Base-by-base conservation (phyloP, 2,329 filamentous ascomycete genomes). In the Exophiala sp. region DNA sequence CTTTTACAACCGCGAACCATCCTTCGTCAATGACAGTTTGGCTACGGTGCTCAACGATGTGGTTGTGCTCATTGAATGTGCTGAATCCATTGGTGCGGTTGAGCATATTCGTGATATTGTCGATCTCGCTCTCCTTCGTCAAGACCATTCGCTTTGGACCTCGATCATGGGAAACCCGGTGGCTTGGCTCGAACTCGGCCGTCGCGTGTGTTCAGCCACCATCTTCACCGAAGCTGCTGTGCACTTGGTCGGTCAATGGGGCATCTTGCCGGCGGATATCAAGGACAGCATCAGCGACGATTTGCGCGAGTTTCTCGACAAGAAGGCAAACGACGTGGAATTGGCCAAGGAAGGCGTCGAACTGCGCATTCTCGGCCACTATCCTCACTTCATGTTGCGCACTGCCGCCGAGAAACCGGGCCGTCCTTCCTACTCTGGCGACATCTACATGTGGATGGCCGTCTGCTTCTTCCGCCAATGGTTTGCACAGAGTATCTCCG, bases 381-480 rank as follows among this genome's bases (percentile, higher is more conserved):
- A 63, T 37, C 64, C 64, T 21, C 14, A 37, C 71, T 56, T 75
- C 71, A 66, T 70, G 67, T 46, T 56, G 52, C 46, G 64, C 53
- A 30, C 60, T 18, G 65, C 59, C 3, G 57, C 52, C 30, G 63
- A 66, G 47, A 62, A 63, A 16, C 64, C 66, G 32, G 62, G 65
- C 43, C 70, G 73, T 27, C 67, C 70, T 38, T 64, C 65, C 13
- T 77, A 76, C 54, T 63, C 66, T 16, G 71, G 68, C 50, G 71
- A 77, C 52, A 72, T 78, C 51, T 67, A 76, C 52, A 65, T 71
- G 55, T 78, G 75, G 75, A 73, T 77, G 63, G 70, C 69, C 2
- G 63, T 77, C 6, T 60, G 58, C 6, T 68, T 74, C 43, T 71
- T 74, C 60, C 69, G 71, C 1, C 70, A 77, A 58, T 76, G 71